Base-by-base conservation (phyloP, 1,284 basidiomycete genomes). In the Volvariella surrecta region DNA sequence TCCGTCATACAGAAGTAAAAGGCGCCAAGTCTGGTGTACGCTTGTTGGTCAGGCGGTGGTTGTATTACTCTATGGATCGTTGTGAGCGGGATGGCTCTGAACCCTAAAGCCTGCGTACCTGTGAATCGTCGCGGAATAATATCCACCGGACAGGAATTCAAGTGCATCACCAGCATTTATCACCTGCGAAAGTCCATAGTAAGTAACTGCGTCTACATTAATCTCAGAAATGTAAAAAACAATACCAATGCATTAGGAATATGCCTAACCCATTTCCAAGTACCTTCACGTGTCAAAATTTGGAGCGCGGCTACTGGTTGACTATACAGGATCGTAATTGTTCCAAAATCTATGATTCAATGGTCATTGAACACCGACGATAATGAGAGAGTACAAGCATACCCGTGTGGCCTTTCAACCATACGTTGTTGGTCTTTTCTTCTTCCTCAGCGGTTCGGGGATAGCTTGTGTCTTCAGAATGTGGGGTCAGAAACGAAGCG, bases 321-420 rank as follows among this genome's bases (percentile, higher is more conserved):
- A 35, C 74, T 76, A 62, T 71, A 80, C 11, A 82, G 58, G 10
- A 80, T 69, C 2, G 73, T 76, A 43, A 82, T 58, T 11, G 66
- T 70, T n/a, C 73, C 76, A 47, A 77, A 68, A 51, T 82, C 79
- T 79, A 32, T 9, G 30, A 13, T 28, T 0, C 21, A 18, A 46
- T 19, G 4, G 18, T 34, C n/a, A 22, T 19, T 28, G 16, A 34
- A 3, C 11, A n/a, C 2, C 21, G 11, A 6, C 3, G 37, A 2
- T 17, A 16, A 2, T 16, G 10, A 15, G 3, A 6, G 32, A 28
- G 6, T 8, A 31, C 10, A n/a, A 11, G 46, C 58, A 7, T 45
- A 73, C 78, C 77, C 7, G 73, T 77, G 50, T 81, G 78, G 3
- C 78, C 79, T 53, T 79, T 77, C 24, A 79, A 57, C 76, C 74